A percentile compares a stretch with the other conserved stretches of the same genome.
Evolutionary conservation across 2,329 filamentous ascomycete genomes (phyloP).

Genomic region (Sporothrix schenckii): DNA sequence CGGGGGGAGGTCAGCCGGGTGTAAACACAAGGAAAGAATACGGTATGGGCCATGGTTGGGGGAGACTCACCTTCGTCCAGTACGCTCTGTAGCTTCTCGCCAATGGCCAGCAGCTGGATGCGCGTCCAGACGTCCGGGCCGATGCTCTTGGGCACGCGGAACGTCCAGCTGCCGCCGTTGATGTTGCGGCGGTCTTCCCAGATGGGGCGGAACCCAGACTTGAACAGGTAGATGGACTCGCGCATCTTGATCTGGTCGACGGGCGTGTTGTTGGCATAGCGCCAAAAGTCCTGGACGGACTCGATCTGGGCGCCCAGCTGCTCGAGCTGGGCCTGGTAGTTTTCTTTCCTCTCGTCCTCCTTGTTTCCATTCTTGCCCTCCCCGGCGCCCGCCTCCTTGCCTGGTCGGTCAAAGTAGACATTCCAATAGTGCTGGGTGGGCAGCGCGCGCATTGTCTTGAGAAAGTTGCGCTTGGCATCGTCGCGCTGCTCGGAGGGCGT

Average conservation of each 20-base stretch:
- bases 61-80: slow-evolving; percentile 65
- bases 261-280: slow-evolving; percentile 79
- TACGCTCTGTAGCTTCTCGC: slow-evolving; percentile 75
- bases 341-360: slow-evolving; percentile 38
- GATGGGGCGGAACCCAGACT: slow-evolving; percentile 72
- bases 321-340: slow-evolving; percentile 61
- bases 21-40: neutral
- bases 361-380: neutral
- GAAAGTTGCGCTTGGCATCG: slow-evolving; percentile 80
- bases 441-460: slow-evolving; percentile 71
- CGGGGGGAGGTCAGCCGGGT: slow-evolving; percentile 19
- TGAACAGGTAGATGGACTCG: slow-evolving; percentile 79
- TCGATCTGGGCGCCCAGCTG: slow-evolving; percentile 69
- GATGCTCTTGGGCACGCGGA: slow-evolving; percentile 78
- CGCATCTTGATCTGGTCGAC: slow-evolving; percentile 75
- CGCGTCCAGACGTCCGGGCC: slow-evolving; percentile 78
- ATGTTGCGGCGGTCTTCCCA: slow-evolving; percentile 88
- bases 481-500: slow-evolving; percentile 75
- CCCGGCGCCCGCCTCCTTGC: neutral
- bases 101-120: slow-evolving; percentile 79
- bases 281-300: slow-evolving; percentile 83
- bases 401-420: slow-evolving; percentile 65
- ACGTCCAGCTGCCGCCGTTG: slow-evolving; percentile 87
- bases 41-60: neutral
- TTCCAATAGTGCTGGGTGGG: slow-evolving; percentile 81